Percentiles rank a stretch among this genome's conserved stretches.
These are phyloP conservation scores for Colletotrichum costaricense DNA, from an alignment of 2,329 filamentous ascomycete genomes.

Conservation along the genomic window DNA sequence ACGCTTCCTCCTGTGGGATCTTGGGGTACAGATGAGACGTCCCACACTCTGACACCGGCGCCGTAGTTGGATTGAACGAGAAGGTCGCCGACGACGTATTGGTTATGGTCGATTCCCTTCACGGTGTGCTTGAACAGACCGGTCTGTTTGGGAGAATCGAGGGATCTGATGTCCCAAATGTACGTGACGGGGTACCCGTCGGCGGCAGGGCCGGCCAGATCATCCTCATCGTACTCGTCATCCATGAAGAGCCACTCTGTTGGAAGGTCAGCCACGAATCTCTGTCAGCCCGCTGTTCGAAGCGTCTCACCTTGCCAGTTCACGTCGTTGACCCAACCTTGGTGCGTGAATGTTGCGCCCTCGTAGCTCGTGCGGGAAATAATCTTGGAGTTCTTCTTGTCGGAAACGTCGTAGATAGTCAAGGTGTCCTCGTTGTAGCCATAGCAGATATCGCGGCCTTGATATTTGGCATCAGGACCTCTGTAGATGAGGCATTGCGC, in stretches of 20 bases:
- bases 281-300: constrained; percentile 38
- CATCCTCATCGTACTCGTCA: constrained; percentile 61
- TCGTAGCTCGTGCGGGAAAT: constrained; percentile 66
- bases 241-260: constrained; percentile 53
- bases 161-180: constrained; percentile 58
- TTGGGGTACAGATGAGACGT: constrained; percentile 44
- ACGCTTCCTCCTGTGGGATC: constrained; percentile 52
- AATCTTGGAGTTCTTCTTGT: constrained; percentile 57
- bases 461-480: constrained; percentile 58
- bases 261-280: background rate
- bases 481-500: constrained; percentile 66
- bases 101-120: constrained; percentile 57
- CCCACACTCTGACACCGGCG: constrained; percentile 51
- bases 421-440: constrained; percentile 64
- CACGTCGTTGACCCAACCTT: constrained; percentile 62
- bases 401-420: constrained; percentile 63
- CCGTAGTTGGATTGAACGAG: constrained; percentile 60
- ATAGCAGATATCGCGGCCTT: constrained; percentile 62
- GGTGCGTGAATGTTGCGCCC: constrained; percentile 68
- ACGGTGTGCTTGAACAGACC: constrained; percentile 52
- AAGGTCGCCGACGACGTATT: constrained; percentile 54
- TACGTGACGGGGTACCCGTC: constrained; percentile 59
- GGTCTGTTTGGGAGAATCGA: constrained; percentile 54
- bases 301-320: constrained; percentile 45
- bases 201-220: constrained; percentile 49